These are phyloP conservation scores for Brassica cretica DNA, from an alignment of 345 rosid species.

Conservation along the genomic window DNA sequence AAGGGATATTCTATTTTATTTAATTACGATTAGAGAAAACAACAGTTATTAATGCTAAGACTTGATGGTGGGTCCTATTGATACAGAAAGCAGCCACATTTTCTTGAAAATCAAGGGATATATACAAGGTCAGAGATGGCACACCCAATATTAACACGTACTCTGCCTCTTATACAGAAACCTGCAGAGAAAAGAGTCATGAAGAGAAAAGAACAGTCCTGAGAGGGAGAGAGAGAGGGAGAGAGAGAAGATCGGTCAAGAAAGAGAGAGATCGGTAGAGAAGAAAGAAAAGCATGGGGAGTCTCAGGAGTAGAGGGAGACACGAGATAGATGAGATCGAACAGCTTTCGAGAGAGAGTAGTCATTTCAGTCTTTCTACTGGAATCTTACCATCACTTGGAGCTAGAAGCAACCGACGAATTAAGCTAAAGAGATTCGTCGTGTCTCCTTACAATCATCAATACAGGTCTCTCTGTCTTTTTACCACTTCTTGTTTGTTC, in stretches of 20 bases:
- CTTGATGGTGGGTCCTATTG: conserved; percentile 27
- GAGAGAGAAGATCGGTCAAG: background rate
- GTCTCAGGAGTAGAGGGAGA: conserved; percentile 43
- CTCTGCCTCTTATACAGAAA: conserved; percentile 1
- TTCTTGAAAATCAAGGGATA: conserved; percentile 20
- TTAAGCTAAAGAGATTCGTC: conserved; percentile 60
- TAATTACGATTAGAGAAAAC: background rate
- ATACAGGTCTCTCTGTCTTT: conserved; percentile 55
- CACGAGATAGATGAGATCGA: conserved; percentile 71
- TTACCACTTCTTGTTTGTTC: background rate
- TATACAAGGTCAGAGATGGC: conserved; percentile 28
- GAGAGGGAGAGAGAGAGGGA: background rate
- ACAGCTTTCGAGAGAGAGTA: conserved; percentile 76
- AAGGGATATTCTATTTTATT: background rate
- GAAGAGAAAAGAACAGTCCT: background rate
- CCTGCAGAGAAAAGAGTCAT: background rate
- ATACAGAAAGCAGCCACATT: background rate
- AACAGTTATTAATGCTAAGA: conserved; percentile 22
- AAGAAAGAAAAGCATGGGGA: conserved; percentile 24
- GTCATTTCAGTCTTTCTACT: conserved; percentile 84
- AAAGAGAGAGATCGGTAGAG: background rate
- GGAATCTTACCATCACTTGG: conserved; percentile 91
- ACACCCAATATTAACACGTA: conserved; percentile 5
- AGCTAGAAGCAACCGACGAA: conserved; percentile 75
- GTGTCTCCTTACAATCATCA: conserved; percentile 82